phyloP scores from a whole-genome alignment of 2,329 filamentous ascomycete species.

The Penicillium sp. region DNA sequence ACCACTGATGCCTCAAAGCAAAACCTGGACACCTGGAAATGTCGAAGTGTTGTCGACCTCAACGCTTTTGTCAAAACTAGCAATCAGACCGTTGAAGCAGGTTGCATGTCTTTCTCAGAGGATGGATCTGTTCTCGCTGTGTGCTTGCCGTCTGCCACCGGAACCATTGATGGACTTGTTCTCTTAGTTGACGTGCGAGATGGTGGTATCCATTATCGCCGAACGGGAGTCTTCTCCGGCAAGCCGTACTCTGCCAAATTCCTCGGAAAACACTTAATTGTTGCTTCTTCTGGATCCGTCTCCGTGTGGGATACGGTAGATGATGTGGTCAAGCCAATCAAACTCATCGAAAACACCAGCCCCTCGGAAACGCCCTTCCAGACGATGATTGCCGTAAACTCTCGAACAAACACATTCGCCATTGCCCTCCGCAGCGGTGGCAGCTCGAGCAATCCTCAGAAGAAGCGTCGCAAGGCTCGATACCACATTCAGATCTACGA shows the following conservation, averaged over 20 bases:
- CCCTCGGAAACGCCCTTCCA: slow-evolving; percentile 7
- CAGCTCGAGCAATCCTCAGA: slow-evolving; percentile 22
- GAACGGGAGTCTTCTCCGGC: slow-evolving; percentile 62
- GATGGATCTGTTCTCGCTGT: slow-evolving; percentile 80
- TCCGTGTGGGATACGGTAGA: slow-evolving; percentile 75
- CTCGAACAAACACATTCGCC: slow-evolving; percentile 59
- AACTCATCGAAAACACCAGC: slow-evolving; percentile 44
- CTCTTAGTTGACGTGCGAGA: slow-evolving; percentile 70
- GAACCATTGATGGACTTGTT: slow-evolving; percentile 54
- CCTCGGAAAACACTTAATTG: slow-evolving; percentile 66
- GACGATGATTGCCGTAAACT: slow-evolving; percentile 60
- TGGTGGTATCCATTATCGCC: slow-evolving; percentile 60
- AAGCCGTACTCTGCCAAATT: slow-evolving; percentile 64
- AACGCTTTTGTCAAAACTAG: slow-evolving; percentile 31
- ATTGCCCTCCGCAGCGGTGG: slow-evolving; percentile 46
- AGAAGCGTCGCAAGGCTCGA: slow-evolving; percentile 42
- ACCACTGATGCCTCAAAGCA: slow-evolving; percentile 41
- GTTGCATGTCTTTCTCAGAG: slow-evolving; percentile 69
- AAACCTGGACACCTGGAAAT: slow-evolving; percentile 68
- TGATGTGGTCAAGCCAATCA: slow-evolving; percentile 64
- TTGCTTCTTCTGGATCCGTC: slow-evolving; percentile 65
- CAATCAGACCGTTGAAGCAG: slow-evolving; percentile 44
- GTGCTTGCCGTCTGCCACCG: slow-evolving; percentile 35
- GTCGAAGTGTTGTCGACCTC: slow-evolving; percentile 51
- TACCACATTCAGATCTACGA: slow-evolving; percentile 61